Conservation (phyloP, 2,329 filamentous ascomycete species). For the Sarocladium brachiariae region DNA sequence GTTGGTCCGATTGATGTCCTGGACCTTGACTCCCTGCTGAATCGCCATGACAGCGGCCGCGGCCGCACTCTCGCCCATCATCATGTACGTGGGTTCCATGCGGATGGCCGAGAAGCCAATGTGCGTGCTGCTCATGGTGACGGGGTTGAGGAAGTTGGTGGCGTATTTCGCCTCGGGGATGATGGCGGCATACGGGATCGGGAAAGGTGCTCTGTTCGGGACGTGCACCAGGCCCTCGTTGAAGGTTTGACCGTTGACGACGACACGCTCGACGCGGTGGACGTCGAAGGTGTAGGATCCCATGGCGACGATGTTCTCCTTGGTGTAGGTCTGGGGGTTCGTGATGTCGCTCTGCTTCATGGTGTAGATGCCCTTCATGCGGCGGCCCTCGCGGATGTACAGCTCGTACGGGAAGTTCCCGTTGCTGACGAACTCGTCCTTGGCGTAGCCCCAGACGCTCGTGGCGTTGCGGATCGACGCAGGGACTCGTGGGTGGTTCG, state of each 20-base stretch:
- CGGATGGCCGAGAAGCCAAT: slow-evolving; percentile 13
- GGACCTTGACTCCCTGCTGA: slow-evolving; percentile 10
- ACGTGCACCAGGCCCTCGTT: slow-evolving; percentile 18
- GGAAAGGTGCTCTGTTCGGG: slow-evolving; percentile 10
- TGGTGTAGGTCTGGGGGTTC: slow-evolving; percentile 7
- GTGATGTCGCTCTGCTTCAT: slow-evolving; percentile 18
- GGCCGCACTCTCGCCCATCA: slow-evolving; percentile 12
- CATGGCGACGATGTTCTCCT: slow-evolving; percentile 15
- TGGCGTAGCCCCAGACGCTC: slow-evolving; percentile 17
- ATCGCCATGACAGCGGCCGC: slow-evolving; percentile 12
- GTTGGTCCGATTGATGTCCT: slow-evolving; percentile 10
- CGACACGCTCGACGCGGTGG: slow-evolving; percentile 18
- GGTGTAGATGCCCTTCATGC: slow-evolving; percentile 18
- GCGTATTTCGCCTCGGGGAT: slow-evolving; percentile 8
- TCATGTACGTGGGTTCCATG: slow-evolving; percentile 14
- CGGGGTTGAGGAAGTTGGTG: slow-evolving; percentile 12
- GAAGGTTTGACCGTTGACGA: slow-evolving; percentile 15
- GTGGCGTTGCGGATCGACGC: slow-evolving; percentile 4
- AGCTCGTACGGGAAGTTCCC: slow-evolving; percentile 20
- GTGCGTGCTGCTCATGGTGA: slow-evolving; percentile 13
- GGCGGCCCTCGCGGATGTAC: slow-evolving; percentile 22
- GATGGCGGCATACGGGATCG: slow-evolving; percentile 9
- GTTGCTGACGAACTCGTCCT: slow-evolving; percentile 21
- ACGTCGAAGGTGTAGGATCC: slow-evolving; percentile 20
- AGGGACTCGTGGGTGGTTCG: slow-evolving; percentile 13